phyloP scores from a whole-genome alignment of 2,329 filamentous ascomycete species.

The Sporothrix brunneoviolacea region DNA sequence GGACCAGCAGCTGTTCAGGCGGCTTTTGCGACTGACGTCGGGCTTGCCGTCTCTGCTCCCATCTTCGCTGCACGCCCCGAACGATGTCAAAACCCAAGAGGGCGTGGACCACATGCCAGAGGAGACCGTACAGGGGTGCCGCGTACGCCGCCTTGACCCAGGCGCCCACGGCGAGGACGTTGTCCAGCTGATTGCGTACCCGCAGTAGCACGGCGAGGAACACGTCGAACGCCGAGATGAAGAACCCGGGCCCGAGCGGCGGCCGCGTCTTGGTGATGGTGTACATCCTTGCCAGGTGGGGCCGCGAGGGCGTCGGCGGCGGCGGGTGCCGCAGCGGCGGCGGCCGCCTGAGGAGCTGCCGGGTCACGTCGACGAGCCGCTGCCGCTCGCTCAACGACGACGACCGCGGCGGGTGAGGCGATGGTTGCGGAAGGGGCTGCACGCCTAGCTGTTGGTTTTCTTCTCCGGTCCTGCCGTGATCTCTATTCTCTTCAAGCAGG shows the following conservation, averaged over 20 bases:
- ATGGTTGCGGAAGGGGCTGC: no score
- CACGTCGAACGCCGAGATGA: not conserved
- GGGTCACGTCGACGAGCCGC: not conserved
- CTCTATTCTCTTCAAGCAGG: no score
- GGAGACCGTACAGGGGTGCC: not conserved
- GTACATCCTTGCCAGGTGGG: not conserved
- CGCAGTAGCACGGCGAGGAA: not conserved
- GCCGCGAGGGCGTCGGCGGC: not conserved
- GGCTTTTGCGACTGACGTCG: no score
- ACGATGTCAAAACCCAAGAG: no score
- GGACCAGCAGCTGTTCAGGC: no score
- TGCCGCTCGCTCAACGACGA: no score
- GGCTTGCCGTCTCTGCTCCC: no score
- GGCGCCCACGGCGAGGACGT: not conserved
- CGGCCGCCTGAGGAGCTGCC: not conserved
- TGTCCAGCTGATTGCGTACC: not conserved
- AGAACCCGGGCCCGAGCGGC: not conserved
- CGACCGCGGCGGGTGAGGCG: no score
- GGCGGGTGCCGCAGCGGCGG: not conserved
- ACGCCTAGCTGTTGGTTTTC: no score
- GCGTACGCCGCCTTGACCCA: not conserved
- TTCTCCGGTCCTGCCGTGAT: no score
- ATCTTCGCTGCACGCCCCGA: no score
- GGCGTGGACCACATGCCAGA: no score
- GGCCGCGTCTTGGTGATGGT: not conserved